Evolutionary conservation across 2,329 filamentous ascomycete genomes (phyloP), one percentile per base, ranked within the genome.

Genomic region (Sarocladium brachiariae): DNA sequence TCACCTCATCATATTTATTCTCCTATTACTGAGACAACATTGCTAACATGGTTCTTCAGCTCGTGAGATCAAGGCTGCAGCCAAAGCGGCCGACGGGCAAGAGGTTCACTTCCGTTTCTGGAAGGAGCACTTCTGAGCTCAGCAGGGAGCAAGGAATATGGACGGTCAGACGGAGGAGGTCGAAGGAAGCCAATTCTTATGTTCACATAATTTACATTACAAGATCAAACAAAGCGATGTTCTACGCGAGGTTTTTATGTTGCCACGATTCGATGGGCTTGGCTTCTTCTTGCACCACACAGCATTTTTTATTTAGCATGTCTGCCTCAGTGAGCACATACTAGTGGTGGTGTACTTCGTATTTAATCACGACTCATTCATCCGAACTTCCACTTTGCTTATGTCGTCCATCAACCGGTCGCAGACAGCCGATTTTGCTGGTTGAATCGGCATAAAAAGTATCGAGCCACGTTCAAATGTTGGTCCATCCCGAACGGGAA

Each of bases 101-200:
- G 87, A 95, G 58, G 89, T 99, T 52, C 81, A 84, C 61, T 99
- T 97, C 74, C 87, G 89, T 61, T 99, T 99, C 76, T 99, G 93
- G 93, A 99, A 99, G 74, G 93, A 99, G 70, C 92, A 99, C 65
- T 85, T 85, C 64, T 85, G 76, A 62, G 16, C 64, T 85, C 76
- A 62, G 16, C 8, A 14, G 14, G 18, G n/a, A 16, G 25, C 33
- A 45, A 9, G 25, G 13, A 13, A n/a, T 23, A 21, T 14, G n/a
- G 43, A 21, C 8, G 11, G 18, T 10, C 10, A 45, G 18, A 24
- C 16, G 25, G 27, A 30, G 43, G 43, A 16, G 43, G 21, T 18
- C 9, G 43, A 23, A 23, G 24, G 21, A 31, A 16, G 43, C 16
- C 24, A 16, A 18, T 47, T 47, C 43, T 47, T 25, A 47, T 47